Evolutionary conservation across 208 protist genomes (phyloP).

Genomic region (Crithidia expoeki): DNA sequence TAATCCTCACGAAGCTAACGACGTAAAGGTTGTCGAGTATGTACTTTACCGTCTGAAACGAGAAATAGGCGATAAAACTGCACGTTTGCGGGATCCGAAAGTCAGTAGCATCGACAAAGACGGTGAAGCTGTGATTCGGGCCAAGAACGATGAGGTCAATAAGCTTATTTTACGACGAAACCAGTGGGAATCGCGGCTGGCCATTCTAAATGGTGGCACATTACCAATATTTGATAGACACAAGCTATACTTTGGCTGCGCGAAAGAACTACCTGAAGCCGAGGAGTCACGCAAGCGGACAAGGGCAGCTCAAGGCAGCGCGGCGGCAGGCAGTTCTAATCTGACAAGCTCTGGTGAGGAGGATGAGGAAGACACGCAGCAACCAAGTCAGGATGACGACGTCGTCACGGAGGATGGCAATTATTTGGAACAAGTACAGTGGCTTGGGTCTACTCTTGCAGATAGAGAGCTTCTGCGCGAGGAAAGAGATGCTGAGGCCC

Average conservation of each 20-base stretch:
- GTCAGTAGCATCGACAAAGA: conserved; percentile 76
- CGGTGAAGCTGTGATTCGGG: conserved; percentile 69
- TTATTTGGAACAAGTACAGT: conserved; percentile 27
- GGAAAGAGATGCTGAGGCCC: conserved; percentile 36
- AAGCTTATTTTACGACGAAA: conserved; percentile 61
- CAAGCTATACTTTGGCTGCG: conserved; percentile 82
- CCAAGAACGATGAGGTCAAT: conserved; percentile 84
- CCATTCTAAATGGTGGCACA: conserved; percentile 29
- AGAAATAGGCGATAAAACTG: conserved; percentile 78
- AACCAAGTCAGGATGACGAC: background rate
- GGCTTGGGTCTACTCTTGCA: conserved; percentile 27
- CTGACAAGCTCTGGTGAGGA: conserved; percentile 9
- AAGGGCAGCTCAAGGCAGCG: conserved; percentile 1
- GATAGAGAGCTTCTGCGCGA: conserved; percentile 36
- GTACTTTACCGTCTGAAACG: conserved; percentile 69
- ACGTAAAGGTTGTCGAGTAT: conserved; percentile 69
- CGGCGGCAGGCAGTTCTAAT: background rate
- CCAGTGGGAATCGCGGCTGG: conserved; percentile 64
- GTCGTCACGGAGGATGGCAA: conserved; percentile 2
- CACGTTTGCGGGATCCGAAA: conserved; percentile 52
- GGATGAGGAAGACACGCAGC: background rate
- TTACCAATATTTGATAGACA: conserved; percentile 4
- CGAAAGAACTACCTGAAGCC: conserved; percentile 72
- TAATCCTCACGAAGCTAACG: conserved; percentile 61
- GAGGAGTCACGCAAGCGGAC: conserved; percentile 21